Base-by-base conservation (phyloP, 2,329 filamentous ascomycete species). In the Arthrobotrys musiformis region DNA sequence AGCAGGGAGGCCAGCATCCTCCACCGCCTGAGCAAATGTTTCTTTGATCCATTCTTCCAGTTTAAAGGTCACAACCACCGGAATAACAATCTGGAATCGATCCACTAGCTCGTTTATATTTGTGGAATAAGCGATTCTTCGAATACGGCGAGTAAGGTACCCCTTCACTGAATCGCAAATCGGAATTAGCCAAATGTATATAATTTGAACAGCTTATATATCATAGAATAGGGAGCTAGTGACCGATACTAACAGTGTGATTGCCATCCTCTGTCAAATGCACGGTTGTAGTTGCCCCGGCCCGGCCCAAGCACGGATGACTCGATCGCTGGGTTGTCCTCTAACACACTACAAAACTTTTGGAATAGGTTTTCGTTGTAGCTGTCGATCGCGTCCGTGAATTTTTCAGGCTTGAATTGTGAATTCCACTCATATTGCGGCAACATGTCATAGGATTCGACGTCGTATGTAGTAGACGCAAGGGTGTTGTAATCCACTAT, bases 81-180 rank as follows among this genome's bases (percentile, higher is more conserved):
- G 80, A 22, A 81, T 66, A 11, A 79, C 73, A 13, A 80, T 73
- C 17, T 80, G 80, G 52, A 77, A 77, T 19, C 77, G 72, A 7
- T 75, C 54, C 22, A 79, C 64, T 7, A 80, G 44, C 7, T 64
- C 73, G 2, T 78, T 58, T 35, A 80, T 78, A 58, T 63, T 68
- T 28, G 70, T 73, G 5, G 46, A 79, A 44, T 70, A 75, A 11
- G 63, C 24, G n/a, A 79, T 72, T 15, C 80, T 79, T 22, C 81
- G 80, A 26, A 82, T 79, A 24, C 79, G 75, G 19, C 81, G 80
- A 13, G 81, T 81, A 13, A 81, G 78, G 66, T 81, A 81, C 52
- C 73, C 69, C 26, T 11, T 75, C 67, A 74, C 79, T 79, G 26
- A 11, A 46, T 3, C 19, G 33, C n/a, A 22, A 15, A 17, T 9